phyloP scores from a whole-genome alignment of 176 grass and related monocot genomes.

The Eremochloa ophiuroides region DNA sequence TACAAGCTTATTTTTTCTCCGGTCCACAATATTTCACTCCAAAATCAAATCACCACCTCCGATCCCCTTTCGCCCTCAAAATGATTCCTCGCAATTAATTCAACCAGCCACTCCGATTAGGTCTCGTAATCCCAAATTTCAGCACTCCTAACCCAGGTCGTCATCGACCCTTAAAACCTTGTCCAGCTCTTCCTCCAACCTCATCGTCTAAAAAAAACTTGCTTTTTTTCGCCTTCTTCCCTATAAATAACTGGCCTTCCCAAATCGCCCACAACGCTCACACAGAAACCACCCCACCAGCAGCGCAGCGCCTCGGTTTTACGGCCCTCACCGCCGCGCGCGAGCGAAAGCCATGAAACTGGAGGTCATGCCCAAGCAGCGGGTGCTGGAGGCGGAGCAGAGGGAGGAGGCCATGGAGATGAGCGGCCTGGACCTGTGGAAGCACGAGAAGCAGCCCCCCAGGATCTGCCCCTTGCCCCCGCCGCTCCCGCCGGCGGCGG shows the following conservation, averaged over 20 bases:
- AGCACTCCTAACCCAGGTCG: slow-evolving; percentile 17
- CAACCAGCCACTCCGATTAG: neutral
- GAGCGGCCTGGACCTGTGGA: slow-evolving; percentile 45
- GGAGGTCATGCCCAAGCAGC: slow-evolving; percentile 47
- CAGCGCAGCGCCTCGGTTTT: neutral
- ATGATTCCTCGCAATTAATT: neutral
- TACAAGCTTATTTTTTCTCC: neutral
- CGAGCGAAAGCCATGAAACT: slow-evolving; percentile 43
- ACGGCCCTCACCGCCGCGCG: slow-evolving; percentile 13
- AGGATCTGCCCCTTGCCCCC: slow-evolving; percentile 24
- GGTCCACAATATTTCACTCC: too few relatives aligned
- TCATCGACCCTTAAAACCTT: neutral
- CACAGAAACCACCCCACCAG: slow-evolving; percentile 23
- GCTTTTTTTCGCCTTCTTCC: neutral
- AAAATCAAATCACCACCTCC: neutral
- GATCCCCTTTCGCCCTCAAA: neutral
- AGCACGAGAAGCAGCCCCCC: slow-evolving; percentile 38
- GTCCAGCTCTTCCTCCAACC: neutral
- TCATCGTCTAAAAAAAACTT: neutral
- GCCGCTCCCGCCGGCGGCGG: neutral
- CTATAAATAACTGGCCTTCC: slow-evolving; percentile 41
- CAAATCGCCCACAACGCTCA: slow-evolving; percentile 19
- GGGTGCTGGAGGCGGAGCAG: slow-evolving; percentile 50
- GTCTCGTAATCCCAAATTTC: slow-evolving; percentile 11
- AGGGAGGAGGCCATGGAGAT: slow-evolving; percentile 54